phyloP scores from a whole-genome alignment of 768 basidiomycete species.

The Hericium rajendrae region DNA sequence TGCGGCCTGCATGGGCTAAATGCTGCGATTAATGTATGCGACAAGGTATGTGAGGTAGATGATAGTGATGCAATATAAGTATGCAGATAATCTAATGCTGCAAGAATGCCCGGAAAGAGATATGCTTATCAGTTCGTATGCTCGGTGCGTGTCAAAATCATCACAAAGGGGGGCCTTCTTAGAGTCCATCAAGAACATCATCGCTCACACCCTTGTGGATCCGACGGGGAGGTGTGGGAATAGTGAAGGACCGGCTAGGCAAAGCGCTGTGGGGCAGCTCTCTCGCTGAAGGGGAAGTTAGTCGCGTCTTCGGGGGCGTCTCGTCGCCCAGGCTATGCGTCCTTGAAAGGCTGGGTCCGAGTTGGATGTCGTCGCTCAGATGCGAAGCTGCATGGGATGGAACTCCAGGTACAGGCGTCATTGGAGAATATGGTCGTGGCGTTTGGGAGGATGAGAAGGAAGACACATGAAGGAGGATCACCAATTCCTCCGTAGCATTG shows the following conservation, averaged over 20 bases:
- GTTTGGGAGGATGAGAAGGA: slow-evolving; percentile 58
- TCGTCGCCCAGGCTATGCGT: slow-evolving; percentile 9
- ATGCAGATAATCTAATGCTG: not conserved
- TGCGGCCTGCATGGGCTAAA: too few species aligned
- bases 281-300: slow-evolving; percentile 6
- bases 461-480: slow-evolving; percentile 78
- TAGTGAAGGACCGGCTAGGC: slow-evolving; percentile 38
- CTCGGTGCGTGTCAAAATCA: too few species aligned
- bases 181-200: slow-evolving; percentile 6
- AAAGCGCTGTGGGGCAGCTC: slow-evolving; percentile 47
- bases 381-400: slow-evolving; percentile 2
- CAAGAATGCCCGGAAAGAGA: not conserved
- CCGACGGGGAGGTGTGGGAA: slow-evolving; percentile 25
- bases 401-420: slow-evolving; percentile 4
- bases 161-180: too few species aligned
- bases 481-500: slow-evolving; percentile 79
- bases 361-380: slow-evolving; percentile 5
- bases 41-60: not conserved
- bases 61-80: not conserved
- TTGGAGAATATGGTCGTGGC: slow-evolving; percentile 50
- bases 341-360: slow-evolving; percentile 2
- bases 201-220: slow-evolving; percentile 10
- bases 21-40: too few species aligned
- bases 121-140: not conserved
- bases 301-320: not conserved